Base-by-base conservation (phyloP, 2,329 filamentous ascomycete genomes). In the Pseudocercospora fijiensis region DNA sequence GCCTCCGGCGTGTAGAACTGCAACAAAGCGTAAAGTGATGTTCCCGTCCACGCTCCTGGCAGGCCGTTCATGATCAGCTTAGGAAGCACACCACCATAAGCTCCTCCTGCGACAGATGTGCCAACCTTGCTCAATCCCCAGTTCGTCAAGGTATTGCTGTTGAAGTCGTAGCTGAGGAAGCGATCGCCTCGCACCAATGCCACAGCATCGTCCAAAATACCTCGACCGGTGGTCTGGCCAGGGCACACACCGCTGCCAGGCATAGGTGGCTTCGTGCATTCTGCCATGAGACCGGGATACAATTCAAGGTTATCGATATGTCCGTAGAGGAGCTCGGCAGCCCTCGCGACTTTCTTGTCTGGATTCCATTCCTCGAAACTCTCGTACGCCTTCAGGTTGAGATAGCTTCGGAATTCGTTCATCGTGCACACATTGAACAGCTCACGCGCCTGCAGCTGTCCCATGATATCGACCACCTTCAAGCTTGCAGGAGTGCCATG, bases 261-360 rank as follows among this genome's bases (percentile, higher is more conserved):
- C 71, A 84, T 81, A 0, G 83, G 69, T 4, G 81, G 79, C 69
- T 87, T 87, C 13, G 84, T 79, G 60, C 81, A 79, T 72, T 87
- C 85, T 8, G 83, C 78, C 69, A 86, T 80, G 6, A 86, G 70
- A 11, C 85, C 85, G 1, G 85, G 85, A 67, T 86, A 86, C 6
- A 88, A 74, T 70, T 88, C 85, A 11, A 88, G 71, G 28, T 83
- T 83, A 62, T 78, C 74, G 26, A 76, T 74, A 82, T 85, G 72
- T 77, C 84, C 65, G 76, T 79, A 67, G 77, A 82, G 74, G 81
- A 83, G 69, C 79, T 83, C 74, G 4, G 76, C 75, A 10, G 74
- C 70, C 58, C 74, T 71, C 30, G 78, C 75, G 51, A 75, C 73
- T 22, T 77, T 74, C 33, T 73, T 72, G 57, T 79, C 76, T 18